Percentiles rank a stretch among this genome's conserved stretches.
phyloP scores from a whole-genome alignment of 202 grass and related monocot genomes.

The Setaria viridis region DNA sequence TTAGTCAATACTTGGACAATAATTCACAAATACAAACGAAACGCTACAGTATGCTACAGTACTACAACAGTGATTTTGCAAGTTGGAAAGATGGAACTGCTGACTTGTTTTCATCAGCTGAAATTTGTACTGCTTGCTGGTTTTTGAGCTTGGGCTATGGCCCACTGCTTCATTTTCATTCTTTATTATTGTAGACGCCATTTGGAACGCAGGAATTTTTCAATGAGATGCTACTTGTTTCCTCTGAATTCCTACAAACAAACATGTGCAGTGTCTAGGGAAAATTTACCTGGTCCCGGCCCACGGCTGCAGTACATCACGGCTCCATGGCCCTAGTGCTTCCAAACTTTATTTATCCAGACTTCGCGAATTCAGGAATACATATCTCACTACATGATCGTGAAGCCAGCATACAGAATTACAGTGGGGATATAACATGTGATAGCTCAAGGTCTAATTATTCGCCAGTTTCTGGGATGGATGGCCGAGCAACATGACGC shows the following conservation, averaged over 20 bases:
- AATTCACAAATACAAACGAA: too few species aligned
- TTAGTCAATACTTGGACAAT: too few species aligned
- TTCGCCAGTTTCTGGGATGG: background rate
- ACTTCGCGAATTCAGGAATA: slow-evolving; percentile 26
- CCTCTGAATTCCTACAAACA: background rate
- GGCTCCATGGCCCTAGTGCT: background rate
- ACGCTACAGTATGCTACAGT: too few species aligned
- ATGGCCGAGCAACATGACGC: background rate
- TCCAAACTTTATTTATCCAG: slow-evolving; percentile 1
- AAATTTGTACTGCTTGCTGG: background rate
- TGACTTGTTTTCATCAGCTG: slow-evolving; percentile 1
- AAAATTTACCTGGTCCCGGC: background rate
- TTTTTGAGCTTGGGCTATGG: background rate
- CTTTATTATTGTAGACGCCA: background rate
- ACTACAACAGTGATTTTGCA: background rate
- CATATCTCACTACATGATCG: background rate
- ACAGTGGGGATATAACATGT: background rate
- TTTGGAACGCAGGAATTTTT: background rate
- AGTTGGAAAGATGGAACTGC: background rate
- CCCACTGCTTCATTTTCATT: background rate
- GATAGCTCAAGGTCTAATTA: background rate
- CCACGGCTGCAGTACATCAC: background rate
- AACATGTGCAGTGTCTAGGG: background rate
- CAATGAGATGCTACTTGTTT: background rate
- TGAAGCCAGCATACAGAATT: slow-evolving; percentile 4